phyloP scores from a whole-genome alignment of 2,329 filamentous ascomycete species.

The Zasmidium citrigriseum region DNA sequence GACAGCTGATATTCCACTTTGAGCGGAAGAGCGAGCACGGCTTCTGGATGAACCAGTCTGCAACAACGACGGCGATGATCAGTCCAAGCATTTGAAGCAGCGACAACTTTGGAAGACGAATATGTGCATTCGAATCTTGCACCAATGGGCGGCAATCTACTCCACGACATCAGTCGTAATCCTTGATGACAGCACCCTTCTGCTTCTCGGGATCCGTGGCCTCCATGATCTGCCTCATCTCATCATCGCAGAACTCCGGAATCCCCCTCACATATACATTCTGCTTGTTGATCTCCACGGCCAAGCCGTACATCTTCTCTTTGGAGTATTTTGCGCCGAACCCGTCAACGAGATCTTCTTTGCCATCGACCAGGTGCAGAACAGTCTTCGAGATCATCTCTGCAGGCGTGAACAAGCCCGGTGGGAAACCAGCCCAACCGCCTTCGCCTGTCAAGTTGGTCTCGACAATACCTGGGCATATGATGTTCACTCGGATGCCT shows the following conservation, averaged over 20 bases:
- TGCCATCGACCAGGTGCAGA: conserved; percentile 33
- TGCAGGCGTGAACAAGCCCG: conserved; percentile 37
- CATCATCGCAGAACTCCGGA: conserved; percentile 28
- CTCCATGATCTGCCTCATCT: conserved; percentile 33
- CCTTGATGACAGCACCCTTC: conserved; percentile 28
- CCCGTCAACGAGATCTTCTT: conserved; percentile 13
- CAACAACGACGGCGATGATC: too few species aligned
- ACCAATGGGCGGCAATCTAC: too few species aligned
- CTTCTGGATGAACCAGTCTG: too few species aligned
- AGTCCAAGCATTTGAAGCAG: too few species aligned
- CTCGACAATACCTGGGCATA: conserved; percentile 40
- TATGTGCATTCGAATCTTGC: too few species aligned
- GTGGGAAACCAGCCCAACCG: conserved; percentile 38
- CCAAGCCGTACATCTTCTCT: conserved; percentile 27
- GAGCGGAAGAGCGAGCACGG: too few species aligned
- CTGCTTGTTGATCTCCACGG: conserved; percentile 29
- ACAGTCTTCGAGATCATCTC: conserved; percentile 34
- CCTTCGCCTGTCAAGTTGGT: conserved; percentile 38
- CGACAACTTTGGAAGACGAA: too few species aligned
- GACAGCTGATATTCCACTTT: too few species aligned
- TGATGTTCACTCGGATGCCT: conserved; percentile 43
- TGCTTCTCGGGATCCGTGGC: conserved; percentile 34
- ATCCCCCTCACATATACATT: conserved; percentile 28
- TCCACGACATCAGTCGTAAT: conserved; percentile 6
- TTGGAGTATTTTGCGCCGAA: conserved; percentile 12